phyloP scores from a whole-genome alignment of 2,329 filamentous ascomycete genomes.

The Fusarium irregulare region DNA sequence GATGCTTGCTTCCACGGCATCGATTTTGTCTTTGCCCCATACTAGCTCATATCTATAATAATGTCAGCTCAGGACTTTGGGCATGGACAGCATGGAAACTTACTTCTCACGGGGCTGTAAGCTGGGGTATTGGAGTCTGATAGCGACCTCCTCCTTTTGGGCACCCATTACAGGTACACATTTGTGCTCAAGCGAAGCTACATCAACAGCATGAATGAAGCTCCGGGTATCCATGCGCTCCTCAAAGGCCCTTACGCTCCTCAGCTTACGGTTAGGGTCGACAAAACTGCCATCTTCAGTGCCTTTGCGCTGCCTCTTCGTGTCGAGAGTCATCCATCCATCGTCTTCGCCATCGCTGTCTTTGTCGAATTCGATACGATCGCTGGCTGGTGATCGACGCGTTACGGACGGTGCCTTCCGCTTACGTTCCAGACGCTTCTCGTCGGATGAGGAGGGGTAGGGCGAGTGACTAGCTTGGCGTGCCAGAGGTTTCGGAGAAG shows the following conservation, averaged over 20 bases:
- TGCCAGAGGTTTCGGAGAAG: slow-evolving; percentile 55
- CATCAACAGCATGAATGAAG: slow-evolving; percentile 69
- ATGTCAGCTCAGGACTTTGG: slow-evolving; percentile 29
- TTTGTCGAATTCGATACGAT: slow-evolving; percentile 62
- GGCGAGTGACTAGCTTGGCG: slow-evolving; percentile 57
- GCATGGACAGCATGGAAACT: slow-evolving; percentile 25
- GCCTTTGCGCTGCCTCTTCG: slow-evolving; percentile 61
- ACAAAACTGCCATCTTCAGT: slow-evolving; percentile 55
- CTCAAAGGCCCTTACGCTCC: slow-evolving; percentile 60
- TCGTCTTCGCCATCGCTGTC: slow-evolving; percentile 64
- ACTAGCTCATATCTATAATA: slow-evolving; percentile 69
- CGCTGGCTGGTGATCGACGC: slow-evolving; percentile 60
- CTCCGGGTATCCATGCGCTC: slow-evolving; percentile 55
- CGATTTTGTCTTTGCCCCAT: slow-evolving; percentile 81
- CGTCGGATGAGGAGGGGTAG: slow-evolving; percentile 55
- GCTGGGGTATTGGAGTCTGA: slow-evolving; percentile 88
- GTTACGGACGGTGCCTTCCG: slow-evolving; percentile 57
- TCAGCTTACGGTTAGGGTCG: slow-evolving; percentile 61
- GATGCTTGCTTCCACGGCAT: slow-evolving; percentile 79
- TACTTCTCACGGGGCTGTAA: slow-evolving; percentile 75
- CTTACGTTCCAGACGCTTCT: slow-evolving; percentile 57
- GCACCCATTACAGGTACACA: slow-evolving; percentile 64
- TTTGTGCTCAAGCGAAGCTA: slow-evolving; percentile 63
- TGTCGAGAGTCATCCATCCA: slow-evolving; percentile 62
- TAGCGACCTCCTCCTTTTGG: slow-evolving; percentile 64